Evolutionary conservation across 1,284 basidiomycete genomes (phyloP).

Genomic region (Afroboletus lepidellus): DNA sequence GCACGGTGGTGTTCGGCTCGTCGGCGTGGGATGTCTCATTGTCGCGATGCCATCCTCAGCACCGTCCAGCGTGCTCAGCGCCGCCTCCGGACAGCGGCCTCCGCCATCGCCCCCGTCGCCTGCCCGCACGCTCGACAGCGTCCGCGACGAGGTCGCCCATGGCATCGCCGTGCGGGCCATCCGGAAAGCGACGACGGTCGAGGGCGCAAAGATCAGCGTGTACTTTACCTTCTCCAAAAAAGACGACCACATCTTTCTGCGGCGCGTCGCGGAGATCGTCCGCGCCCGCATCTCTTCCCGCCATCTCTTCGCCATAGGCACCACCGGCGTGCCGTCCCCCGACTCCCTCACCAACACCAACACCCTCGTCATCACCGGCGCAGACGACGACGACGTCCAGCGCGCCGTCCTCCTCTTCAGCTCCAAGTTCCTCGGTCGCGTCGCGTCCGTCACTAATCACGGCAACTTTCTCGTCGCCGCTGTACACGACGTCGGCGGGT

Average conservation of each 20-base stretch:
- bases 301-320: slow-evolving; percentile 59
- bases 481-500: slow-evolving; percentile 50
- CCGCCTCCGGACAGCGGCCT: slow-evolving; percentile 2
- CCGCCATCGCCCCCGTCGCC: slow-evolving; percentile 2
- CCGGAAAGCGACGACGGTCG: slow-evolving; percentile 45
- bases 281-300: slow-evolving; percentile 38
- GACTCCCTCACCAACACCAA: slow-evolving; percentile 31
- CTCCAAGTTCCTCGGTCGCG: slow-evolving; percentile 63
- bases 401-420: slow-evolving; percentile 60
- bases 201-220: slow-evolving; percentile 57
- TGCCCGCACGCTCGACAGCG: slow-evolving; percentile 52
- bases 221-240: slow-evolving; percentile 53
- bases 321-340: slow-evolving; percentile 37
- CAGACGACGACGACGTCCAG: slow-evolving; percentile 52
- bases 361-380: slow-evolving; percentile 56
- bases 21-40: too few species aligned
- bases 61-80: slow-evolving; percentile 25
- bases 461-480: slow-evolving; percentile 45
- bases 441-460: slow-evolving; percentile 39
- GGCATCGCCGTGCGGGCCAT: slow-evolving; percentile 57
- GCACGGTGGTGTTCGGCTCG: too few species aligned
- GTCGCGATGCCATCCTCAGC: slow-evolving; percentile 23
- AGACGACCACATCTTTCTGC: slow-evolving; percentile 53
- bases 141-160: slow-evolving; percentile 60
- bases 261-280: slow-evolving; percentile 49